Evolutionary conservation across 768 basidiomycete species (phyloP).

Genomic region (Naganishia onofrii): DNA sequence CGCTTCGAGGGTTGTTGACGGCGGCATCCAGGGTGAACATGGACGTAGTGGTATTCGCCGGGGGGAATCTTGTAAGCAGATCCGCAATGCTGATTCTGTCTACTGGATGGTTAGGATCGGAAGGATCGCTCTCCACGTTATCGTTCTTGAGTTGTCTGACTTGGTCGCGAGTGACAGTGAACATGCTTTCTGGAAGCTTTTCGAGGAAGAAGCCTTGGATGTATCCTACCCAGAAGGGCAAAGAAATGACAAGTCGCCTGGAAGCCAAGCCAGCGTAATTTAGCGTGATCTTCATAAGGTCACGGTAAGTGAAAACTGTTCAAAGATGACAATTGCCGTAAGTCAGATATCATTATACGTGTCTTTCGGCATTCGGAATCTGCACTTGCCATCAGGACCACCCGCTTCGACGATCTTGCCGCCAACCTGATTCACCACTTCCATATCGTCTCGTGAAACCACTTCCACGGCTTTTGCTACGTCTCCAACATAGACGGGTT

Average conservation of each 20-base stretch:
- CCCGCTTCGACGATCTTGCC: slow-evolving; percentile 59
- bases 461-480: slow-evolving; percentile 64
- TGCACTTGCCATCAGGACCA: slow-evolving; percentile 58
- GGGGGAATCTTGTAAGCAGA: slow-evolving; percentile 46
- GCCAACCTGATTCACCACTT: slow-evolving; percentile 51
- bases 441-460: slow-evolving; percentile 57
- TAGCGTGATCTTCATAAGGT: slow-evolving; percentile 67
- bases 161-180: slow-evolving; percentile 70
- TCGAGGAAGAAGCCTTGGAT: slow-evolving; percentile 68
- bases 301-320: slow-evolving; percentile 65
- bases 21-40: slow-evolving; percentile 51
- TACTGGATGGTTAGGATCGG: slow-evolving; percentile 19
- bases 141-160: slow-evolving; percentile 66
- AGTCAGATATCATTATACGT: background rate
- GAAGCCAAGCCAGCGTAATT: slow-evolving; percentile 57
- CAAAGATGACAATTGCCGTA: background rate
- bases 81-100: slow-evolving; percentile 47
- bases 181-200: slow-evolving; percentile 62
- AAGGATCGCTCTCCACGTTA: slow-evolving; percentile 54
- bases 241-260: slow-evolving; percentile 61
- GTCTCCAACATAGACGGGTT: slow-evolving; percentile 72
- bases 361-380: slow-evolving; percentile 30
- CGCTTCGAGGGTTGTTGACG: slow-evolving; percentile 49
- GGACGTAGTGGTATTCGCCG: slow-evolving; percentile 30
- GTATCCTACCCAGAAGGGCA: slow-evolving; percentile 65